Percentiles rank a stretch among this genome's conserved stretches.
These are phyloP conservation scores for Glycyrrhiza uralensis DNA, from an alignment of 306 rosid genomes.

Conservation along the genomic window DNA sequence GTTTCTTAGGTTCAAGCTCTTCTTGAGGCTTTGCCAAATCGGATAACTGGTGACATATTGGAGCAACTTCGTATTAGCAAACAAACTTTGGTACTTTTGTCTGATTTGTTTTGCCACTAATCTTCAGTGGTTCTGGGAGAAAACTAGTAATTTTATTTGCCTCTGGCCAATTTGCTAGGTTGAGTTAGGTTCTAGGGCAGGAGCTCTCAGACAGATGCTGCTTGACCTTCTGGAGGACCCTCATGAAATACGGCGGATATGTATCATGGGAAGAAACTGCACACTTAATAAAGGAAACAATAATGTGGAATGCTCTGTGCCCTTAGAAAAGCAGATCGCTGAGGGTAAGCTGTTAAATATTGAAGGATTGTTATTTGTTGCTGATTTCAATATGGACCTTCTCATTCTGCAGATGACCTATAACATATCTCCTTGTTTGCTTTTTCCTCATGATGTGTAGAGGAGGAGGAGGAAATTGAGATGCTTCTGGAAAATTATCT, in stretches of 20 bases:
- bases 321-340: conserved; percentile 81
- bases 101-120: conserved; percentile 3
- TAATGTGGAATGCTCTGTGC: conserved; percentile 66
- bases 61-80: conserved; percentile 98
- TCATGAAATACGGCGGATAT: conserved; percentile 76
- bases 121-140: conserved; percentile 7
- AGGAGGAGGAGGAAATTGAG: conserved; percentile 98
- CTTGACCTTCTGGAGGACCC: conserved; percentile 96
- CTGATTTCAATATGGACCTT: conserved; percentile 11
- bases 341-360: conserved; percentile 53
- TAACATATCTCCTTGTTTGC: conserved; percentile 1
- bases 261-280: conserved; percentile 93
- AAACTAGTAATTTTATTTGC: conserved; percentile 6
- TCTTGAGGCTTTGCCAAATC: conserved; percentile 84
- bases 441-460: conserved; percentile 49
- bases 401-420: background rate
- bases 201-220: conserved; percentile 92
- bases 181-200: conserved; percentile 94
- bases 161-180: conserved; percentile 51
- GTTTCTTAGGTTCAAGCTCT: conserved; percentile 78
- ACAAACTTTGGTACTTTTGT: conserved; percentile 76
- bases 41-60: conserved; percentile 78
- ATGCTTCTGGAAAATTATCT: conserved; percentile 99
- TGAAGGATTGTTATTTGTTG: conserved; percentile 10
- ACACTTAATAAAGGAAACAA: conserved; percentile 51